Evolutionary conservation across 1,284 basidiomycete genomes (phyloP), one percentile per base, ranked within the genome.

Genomic region (Trichosporon sp.): DNA sequence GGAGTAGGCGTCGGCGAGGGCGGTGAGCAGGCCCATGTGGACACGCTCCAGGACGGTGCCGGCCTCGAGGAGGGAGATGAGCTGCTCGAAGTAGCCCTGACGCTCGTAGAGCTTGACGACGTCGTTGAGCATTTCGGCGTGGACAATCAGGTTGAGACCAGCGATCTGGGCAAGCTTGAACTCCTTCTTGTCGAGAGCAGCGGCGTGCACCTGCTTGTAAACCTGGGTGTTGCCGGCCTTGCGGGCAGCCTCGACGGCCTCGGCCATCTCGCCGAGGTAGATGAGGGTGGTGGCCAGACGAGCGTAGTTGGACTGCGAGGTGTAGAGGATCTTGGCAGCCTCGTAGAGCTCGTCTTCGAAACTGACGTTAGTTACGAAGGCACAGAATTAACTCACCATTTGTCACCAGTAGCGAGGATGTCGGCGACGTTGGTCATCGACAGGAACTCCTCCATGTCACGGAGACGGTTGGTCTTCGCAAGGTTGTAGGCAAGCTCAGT

Each of bases 221-320:
- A 99, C 97, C 91, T 97, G 94, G 10, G 97, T 99, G 83, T 99
- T 99, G 38, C 97, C 97, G 19, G 97, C 97, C 84, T 99, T 99
- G 75, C 97, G 89, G 19, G 97, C 97, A 75, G 96, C 97, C 85
- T 99, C 97, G 19, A 99, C 97, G 19, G 97, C 97, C 68, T 93
- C 90, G 84, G 98, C 96, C 84, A 98, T 98, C 86, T 99, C 96
- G 70, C 94, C 93, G 66, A 99, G 89, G 86, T 99, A 99, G 82
- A 99, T 98, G 79, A 98, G 89, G 7, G 97, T 99, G 0, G 97
- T 99, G 1, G 97, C 97, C 72, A 99, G 87, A 73, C 97, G 90
- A 59, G 97, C 97, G 92, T 96, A 99, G 86, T 99, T 99, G 4
- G 94, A 97, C 78, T 99, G 98, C 84, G 94, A 96, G 54, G 90